Evolutionary conservation across 2,329 filamentous ascomycete species (phyloP).

Genomic region (Hypoxylon sp.): DNA sequence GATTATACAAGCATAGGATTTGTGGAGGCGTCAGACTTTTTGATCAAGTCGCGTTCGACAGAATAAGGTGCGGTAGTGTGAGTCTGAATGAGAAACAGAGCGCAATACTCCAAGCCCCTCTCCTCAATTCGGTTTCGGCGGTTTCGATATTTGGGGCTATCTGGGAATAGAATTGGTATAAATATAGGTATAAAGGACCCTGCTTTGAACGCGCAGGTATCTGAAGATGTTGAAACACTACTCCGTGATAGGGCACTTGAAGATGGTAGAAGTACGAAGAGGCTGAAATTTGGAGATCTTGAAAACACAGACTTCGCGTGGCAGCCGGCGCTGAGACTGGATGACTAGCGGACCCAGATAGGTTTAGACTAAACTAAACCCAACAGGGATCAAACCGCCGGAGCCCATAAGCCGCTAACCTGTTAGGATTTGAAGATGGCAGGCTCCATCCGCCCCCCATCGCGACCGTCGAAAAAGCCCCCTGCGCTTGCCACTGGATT

Average conservation of each 20-base stretch:
- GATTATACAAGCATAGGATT: constrained; percentile 9
- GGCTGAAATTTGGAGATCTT: constrained; percentile 54
- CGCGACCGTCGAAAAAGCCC: constrained; percentile 15
- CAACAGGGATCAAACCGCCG: constrained; percentile 40
- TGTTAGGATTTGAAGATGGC: constrained; percentile 29
- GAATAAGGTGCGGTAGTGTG: constrained; percentile 16
- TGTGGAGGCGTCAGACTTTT: constrained; percentile 3
- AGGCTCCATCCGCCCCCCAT: constrained; percentile 28
- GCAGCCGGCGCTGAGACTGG: constrained; percentile 38
- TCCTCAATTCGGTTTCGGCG: not conserved
- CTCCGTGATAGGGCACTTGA: constrained; percentile 35
- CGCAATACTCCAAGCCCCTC: constrained; percentile 18
- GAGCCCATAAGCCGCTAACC: constrained; percentile 36
- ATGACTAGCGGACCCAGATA: constrained; percentile 35
- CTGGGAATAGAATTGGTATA: not conserved
- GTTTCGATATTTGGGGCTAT: not conserved
- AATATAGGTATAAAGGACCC: not conserved
- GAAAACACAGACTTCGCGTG: constrained; percentile 51
- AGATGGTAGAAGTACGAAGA: constrained; percentile 47
- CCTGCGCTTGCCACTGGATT: constrained; percentile 23
- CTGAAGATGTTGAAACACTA: constrained; percentile 13
- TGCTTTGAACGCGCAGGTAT: constrained; percentile 14
- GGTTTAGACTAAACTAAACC: constrained; percentile 37
- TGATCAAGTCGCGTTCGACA: constrained; percentile 3
- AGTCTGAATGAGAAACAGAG: constrained; percentile 9